Evolutionary conservation across 202 grass and related monocot genomes (phyloP), one percentile per base, ranked within the genome.

Genomic region (Zoysia matrella): DNA sequence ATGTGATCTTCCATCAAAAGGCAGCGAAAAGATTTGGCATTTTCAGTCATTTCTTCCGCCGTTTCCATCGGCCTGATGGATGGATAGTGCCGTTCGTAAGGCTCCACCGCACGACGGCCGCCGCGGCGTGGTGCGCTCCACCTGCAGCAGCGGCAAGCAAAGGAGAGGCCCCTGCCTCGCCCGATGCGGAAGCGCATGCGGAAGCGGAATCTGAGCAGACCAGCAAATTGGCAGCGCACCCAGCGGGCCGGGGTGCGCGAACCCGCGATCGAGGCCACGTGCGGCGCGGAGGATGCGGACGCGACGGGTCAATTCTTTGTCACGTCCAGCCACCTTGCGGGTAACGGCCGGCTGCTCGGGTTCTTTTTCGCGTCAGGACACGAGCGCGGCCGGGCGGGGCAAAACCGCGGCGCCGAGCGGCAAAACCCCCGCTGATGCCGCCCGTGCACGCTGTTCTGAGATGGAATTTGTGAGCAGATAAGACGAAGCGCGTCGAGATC

Each of bases 31-130:
- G 67, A 62, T 74, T 67, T 72, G 73, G 74, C 68, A 70, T 79
- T 89, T 78, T 69, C 58, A 57, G 81, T 63, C 81, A 41, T 51
- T n/a, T 16, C 77, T 42, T 58, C 65, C 47, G 78, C 70, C 88
- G 43, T 60, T 65, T 13, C 47, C 53, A 60, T 13, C 61, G 43
- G 43, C 7, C 14, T 55, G 58, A 9, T 63, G 49, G 60, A 72
- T 8, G n/a, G 49, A n/a, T n/a, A n/a, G n/a, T n/a, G n/a, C n/a
- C n/a, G n/a, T 44, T 57, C 6, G 22, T 36, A 10, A 62, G 72
- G 66, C 16, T 13, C 16, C 13, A 13, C n/a, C 42, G 76, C 83
- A 74, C 75, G 42, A n/a, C n/a, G n/a, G 56, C 16, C 71, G 71
- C 40, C 1, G 9, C 51, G 11, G 39, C 69, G n/a, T 65, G 58